Base-by-base conservation (phyloP, 2,329 filamentous ascomycete species). In the Aureobasidium sp. region DNA sequence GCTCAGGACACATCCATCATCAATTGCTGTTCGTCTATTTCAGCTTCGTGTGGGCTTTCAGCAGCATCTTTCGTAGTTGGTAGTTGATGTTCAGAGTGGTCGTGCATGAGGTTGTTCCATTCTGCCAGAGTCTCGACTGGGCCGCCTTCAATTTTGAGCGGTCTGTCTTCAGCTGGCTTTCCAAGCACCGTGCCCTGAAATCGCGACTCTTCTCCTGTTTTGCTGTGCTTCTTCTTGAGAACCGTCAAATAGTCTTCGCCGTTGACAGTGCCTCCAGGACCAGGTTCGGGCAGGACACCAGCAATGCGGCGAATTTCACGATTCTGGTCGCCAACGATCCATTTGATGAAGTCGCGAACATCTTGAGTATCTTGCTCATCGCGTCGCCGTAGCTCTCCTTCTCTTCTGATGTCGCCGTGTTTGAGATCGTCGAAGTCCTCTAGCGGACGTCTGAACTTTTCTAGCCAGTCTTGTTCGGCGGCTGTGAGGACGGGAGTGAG, bases 211-310 rank as follows among this genome's bases (percentile, higher is more conserved):
- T 95, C 91, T 65, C 89, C 90, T 0, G 88, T 89, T 69, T 94
- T 95, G 76, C 87, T 91, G 74, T 96, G 90, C 71, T 95, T 96
- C 76, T 92, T 94, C 75, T 96, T 97, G 46, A 97, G 78, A 5
- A 86, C 73, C 23, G 74, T 78, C 57, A 81, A 64, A 64, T 79
- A 80, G 64, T 80, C 79, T 66, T 80, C 78, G 70, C 72, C 17
- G n/a, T 65, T 77, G 42, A 81, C 77, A 65, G 82, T 78, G 17
- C 80, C 80, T 13, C 77, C 76, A 67, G 81, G 76, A 32, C 72
- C 78, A 6, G 84, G 83, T 41, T 74, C 72, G 8, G 68, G 68
- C 34, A 70, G 64, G 50, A 89, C 83, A n/a, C 86, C 86, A 8
- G 91, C 91, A 63, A 96, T 83, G 64, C 92, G 84, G 76, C 86